These are phyloP conservation scores for Annulohypoxylon maeteangense DNA, from an alignment of 495 filamentous ascomycete species.

Conservation along the genomic window DNA sequence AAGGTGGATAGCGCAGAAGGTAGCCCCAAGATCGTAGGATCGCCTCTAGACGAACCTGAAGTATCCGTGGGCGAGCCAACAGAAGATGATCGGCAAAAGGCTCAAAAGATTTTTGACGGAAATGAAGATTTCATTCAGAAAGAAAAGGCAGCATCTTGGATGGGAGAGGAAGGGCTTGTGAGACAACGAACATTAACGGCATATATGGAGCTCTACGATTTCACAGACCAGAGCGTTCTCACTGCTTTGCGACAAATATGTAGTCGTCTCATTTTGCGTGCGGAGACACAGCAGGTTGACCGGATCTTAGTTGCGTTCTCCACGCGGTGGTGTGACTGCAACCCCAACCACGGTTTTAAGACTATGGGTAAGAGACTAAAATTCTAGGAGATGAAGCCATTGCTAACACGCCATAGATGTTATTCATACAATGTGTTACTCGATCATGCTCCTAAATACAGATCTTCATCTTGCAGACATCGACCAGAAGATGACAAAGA, in stretches of 20 bases:
- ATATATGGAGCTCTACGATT: conserved; percentile 94
- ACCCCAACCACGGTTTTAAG: conserved; percentile 94
- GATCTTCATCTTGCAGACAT: conserved; percentile 96
- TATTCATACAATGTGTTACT: conserved; percentile 97
- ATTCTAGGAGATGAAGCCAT: background rate
- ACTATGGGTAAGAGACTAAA: conserved; percentile 69
- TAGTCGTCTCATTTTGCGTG: conserved; percentile 81
- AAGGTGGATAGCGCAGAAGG: conserved; percentile 54
- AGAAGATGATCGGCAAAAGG: conserved; percentile 75
- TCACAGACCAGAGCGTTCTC: conserved; percentile 82
- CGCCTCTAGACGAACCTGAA: conserved; percentile 62
- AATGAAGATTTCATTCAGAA: conserved; percentile 81
- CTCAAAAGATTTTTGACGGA: conserved; percentile 85
- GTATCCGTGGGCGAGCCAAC: conserved; percentile 61
- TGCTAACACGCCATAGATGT: conserved; percentile 69
- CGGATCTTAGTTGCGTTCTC: conserved; percentile 91
- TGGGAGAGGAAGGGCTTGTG: conserved; percentile 78
- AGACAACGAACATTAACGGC: conserved; percentile 76
- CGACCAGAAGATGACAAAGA: conserved; percentile 93
- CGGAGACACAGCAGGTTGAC: conserved; percentile 97
- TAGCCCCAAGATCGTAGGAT: conserved; percentile 40
- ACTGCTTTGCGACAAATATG: conserved; percentile 83
- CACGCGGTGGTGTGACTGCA: conserved; percentile 91
- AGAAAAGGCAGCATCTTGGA: conserved; percentile 84
- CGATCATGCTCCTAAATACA: conserved; percentile 92